Evolutionary conservation across 2,329 filamentous ascomycete species (phyloP), one percentile per base, ranked within the genome.

Genomic region (Curvularia eragrostidis): DNA sequence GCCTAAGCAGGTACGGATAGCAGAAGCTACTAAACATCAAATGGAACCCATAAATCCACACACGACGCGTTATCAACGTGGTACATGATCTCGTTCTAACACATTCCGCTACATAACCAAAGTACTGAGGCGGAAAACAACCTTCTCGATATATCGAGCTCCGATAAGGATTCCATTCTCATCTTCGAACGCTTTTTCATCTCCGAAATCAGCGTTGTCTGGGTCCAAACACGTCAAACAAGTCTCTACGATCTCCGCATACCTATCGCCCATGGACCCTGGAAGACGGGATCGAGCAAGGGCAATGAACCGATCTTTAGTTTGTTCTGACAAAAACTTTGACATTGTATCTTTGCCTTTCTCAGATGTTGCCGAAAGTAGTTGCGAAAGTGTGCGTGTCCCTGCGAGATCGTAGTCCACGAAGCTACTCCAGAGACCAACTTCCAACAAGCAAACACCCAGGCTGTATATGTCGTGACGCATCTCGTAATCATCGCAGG

Each of bases 391-490:
- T 7, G 9, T 43, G 7, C 23, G 41, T n/a, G 23, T 6, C 12
- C 4, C 10, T 46, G 39, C 32, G 15, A 21, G 24, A 54, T 60
- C 52, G 44, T 67, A 74, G 3, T 38, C 38, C 1, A 79, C 65
- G 42, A 79, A 76, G 0, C 73, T 77, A 0, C 72, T 53, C 81
- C 82, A 84, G 0, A 85, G 59, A 0, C 82, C 83, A 24, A 86
- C 78, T 64, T 86, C 83, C 0, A 86, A 68, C 0, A 86, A 73
- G 49, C 80, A 83, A 0, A 85, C 81, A 0, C 84, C 83, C 0
- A 86, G 75, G 52, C 82, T 84, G 66, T 86, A 86, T 10, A 86
- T 82, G 56, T 86, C 83, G 63, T 86, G 83, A 51, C 83, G 79
- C 79, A 85, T 85, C 1, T 61, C 69, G 59, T 83, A 85, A 0